Evolutionary conservation across 2,329 filamentous ascomycete species (phyloP), one percentile per base, ranked within the genome.

Genomic region (Furcasterigmium furcatum): DNA sequence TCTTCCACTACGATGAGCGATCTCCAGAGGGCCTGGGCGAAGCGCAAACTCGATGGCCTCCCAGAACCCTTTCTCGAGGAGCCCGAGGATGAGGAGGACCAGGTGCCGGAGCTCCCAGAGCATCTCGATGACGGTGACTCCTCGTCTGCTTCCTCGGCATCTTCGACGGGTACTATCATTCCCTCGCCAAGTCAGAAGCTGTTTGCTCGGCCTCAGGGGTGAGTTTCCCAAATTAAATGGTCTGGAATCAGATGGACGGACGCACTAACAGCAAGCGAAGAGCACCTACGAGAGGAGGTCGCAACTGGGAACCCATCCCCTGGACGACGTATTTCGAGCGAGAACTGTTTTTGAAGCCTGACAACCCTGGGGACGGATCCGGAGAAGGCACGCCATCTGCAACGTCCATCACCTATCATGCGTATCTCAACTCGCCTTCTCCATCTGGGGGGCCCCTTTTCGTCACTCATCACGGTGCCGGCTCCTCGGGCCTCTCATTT

Each of bases 281-380:
- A 25, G 22, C 22, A 22, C 36, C 36, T 4, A 39, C 13, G 9
- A 20, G 36, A 50, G 73, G 78, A 41, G 68, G 73, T 27, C 73
- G 79, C 44, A 75, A 80, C 25, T 64, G 82, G 46, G 79, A 87
- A 38, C 82, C 84, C 46, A 80, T 88, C 19, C 79, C 86, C 27
- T 99, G 94, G 94, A 90, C 88, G 20, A 82, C 87, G 30, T 97
- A 91, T 70, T 97, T 96, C 68, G 82, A 90, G 53, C 84, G 91
- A 57, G 92, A 97, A 63, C 75, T 97, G 46, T 90, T 82, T 58
- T 74, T 97, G 42, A 72, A 79, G 46, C 69, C 73, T 43, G 62
- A 68, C 40, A 58, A 66, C 29, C n/a, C 24, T 27, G 12, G 7
- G 7, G 63, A 64, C 10, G 58, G 16, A 10, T 14, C 36, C 12